Percentiles rank a stretch among this genome's conserved stretches.
These are phyloP conservation scores for Aristolochia fimbriata DNA, from an alignment of 164 flowering plant genomes.

Conservation along the genomic window DNA sequence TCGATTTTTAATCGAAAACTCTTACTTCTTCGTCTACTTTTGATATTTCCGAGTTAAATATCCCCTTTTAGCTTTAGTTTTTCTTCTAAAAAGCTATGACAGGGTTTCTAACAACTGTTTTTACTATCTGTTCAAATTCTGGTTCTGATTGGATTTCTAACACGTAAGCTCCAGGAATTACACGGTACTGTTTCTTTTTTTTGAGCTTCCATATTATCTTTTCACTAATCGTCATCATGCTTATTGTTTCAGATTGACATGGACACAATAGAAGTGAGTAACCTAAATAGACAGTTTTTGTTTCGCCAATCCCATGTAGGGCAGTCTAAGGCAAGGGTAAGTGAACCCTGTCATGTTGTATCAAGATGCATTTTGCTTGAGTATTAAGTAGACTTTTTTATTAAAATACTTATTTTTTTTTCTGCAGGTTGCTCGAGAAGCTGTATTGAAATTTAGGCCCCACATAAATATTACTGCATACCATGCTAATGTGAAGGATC, in stretches of 20 bases:
- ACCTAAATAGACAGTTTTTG: slow-evolving; percentile 89
- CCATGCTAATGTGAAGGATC: slow-evolving; percentile 91
- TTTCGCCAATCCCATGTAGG: slow-evolving; percentile 88
- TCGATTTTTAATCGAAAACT: no score
- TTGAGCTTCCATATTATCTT: no score
- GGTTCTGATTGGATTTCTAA: no score
- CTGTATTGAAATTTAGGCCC: slow-evolving; percentile 83
- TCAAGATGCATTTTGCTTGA: background rate
- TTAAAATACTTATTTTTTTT: slow-evolving; percentile 3
- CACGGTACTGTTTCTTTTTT: no score
- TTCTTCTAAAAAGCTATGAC: no score
- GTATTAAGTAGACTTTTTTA: background rate
- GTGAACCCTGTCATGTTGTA: slow-evolving; percentile 6
- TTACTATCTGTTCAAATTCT: no score
- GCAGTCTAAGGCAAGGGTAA: slow-evolving; percentile 88
- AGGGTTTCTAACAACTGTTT: no score
- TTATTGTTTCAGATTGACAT: slow-evolving; percentile 71
- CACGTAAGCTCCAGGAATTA: no score
- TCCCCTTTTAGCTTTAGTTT: no score
- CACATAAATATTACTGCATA: slow-evolving; percentile 69
- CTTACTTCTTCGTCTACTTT: no score
- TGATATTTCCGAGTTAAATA: no score
- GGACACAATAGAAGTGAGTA: slow-evolving; percentile 99
- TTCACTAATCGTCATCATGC: no score
- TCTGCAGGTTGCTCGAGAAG: slow-evolving; percentile 93